These are phyloP conservation scores for Podaxis pistillaris DNA, from an alignment of 768 basidiomycete genomes.

Conservation along the genomic window DNA sequence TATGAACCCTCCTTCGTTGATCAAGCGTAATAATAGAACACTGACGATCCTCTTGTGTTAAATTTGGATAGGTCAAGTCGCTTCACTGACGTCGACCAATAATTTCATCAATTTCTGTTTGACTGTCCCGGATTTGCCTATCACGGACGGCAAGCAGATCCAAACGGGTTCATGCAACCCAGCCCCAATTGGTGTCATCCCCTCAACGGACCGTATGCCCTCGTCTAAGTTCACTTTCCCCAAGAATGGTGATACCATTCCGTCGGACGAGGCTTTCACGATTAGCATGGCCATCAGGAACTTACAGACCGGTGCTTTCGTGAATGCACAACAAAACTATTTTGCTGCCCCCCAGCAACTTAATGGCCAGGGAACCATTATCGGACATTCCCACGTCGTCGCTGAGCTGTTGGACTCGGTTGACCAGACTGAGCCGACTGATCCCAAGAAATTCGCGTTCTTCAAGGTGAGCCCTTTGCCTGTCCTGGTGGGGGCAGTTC, in stretches of 20 bases:
- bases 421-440: constrained; percentile 40
- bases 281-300: constrained; percentile 46
- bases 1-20: constrained; percentile 15
- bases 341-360: constrained; percentile 58
- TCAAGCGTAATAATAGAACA: not conserved
- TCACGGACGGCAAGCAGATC: constrained; percentile 51
- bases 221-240: constrained; percentile 44
- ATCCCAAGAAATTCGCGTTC: constrained; percentile 54
- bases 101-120: constrained; percentile 66
- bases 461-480: constrained; percentile 38
- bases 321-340: constrained; percentile 51
- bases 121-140: constrained; percentile 37
- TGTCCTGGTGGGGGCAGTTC: not conserved
- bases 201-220: constrained; percentile 41
- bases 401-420: constrained; percentile 46
- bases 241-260: constrained; percentile 35
- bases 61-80: constrained; percentile 38
- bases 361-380: constrained; percentile 47
- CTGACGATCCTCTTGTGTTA: not conserved
- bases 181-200: constrained; percentile 47
- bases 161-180: constrained; percentile 51
- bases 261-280: constrained; percentile 42
- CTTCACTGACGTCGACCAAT: constrained; percentile 51
- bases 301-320: constrained; percentile 54
- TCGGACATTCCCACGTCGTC: constrained; percentile 60